Conservation (phyloP, 179 eudicot species). For the Dionaea muscipula region DNA sequence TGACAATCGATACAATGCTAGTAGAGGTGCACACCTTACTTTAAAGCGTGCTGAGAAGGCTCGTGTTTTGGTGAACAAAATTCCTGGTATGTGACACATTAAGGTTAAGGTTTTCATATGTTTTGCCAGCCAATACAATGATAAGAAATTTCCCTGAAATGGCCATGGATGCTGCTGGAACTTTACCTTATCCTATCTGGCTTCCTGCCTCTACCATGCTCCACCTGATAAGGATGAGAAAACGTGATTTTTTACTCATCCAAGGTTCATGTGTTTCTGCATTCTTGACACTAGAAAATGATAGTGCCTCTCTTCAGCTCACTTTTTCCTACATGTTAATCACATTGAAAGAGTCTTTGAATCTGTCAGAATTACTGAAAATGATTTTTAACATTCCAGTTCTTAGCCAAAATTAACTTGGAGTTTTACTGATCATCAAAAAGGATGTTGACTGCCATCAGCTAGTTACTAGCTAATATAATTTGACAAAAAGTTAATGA, state of each 20-base stretch:
- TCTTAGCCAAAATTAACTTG: background rate
- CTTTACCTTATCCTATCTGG: too few species aligned
- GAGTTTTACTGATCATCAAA: conserved; percentile 1
- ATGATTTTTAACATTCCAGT: background rate
- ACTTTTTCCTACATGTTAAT: too few species aligned
- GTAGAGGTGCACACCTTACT: conserved; percentile 83
- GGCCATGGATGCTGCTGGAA: too few species aligned
- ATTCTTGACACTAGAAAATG: background rate
- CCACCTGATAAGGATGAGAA: background rate
- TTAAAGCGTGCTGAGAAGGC: conserved; percentile 98
- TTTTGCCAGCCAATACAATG: too few species aligned
- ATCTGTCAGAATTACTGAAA: background rate
- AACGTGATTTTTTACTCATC: too few species aligned
- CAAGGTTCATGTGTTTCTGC: too few species aligned
- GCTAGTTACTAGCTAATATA: too few species aligned
- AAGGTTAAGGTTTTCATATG: too few species aligned
- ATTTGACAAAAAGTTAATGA: too few species aligned
- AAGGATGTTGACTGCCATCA: conserved; percentile 1
- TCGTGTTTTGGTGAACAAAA: conserved; percentile 60
- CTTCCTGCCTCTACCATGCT: too few species aligned
- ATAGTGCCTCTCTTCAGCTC: background rate
- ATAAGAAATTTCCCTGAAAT: too few species aligned
- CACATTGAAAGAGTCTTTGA: too few species aligned
- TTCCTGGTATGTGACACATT: conserved; percentile 47
- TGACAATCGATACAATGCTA: conserved; percentile 85